Conservation (phyloP, 768 basidiomycete species). For the Trichaptum fuscoviolaceum region DNA sequence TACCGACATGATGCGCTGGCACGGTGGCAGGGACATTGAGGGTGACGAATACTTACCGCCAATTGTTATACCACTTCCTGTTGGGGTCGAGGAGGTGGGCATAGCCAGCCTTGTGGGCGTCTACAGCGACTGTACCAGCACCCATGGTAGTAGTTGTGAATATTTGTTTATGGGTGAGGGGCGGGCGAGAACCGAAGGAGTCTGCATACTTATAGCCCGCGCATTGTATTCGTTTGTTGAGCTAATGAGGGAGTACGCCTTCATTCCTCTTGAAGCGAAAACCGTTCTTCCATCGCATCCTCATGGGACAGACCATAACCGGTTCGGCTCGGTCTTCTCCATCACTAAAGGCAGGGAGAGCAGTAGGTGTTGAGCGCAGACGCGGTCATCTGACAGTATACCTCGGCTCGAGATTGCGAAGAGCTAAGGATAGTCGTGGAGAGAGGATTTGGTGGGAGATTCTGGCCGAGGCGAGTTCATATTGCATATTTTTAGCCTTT, state of each 20-base stretch:
- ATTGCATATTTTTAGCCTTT: background rate
- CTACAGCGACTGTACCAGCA: background rate
- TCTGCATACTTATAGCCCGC: background rate
- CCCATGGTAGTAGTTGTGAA: background rate
- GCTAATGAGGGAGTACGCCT: background rate
- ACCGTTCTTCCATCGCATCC: background rate
- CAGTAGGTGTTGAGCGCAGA: background rate
- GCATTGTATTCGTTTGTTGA: background rate
- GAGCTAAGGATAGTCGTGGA: background rate
- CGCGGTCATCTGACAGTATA: background rate
- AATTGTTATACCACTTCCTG: constrained; percentile 16
- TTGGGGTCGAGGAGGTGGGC: constrained; percentile 14
- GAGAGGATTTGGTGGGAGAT: background rate
- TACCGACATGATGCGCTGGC: background rate
- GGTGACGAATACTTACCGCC: constrained; percentile 3
- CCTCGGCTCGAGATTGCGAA: background rate
- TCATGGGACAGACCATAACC: background rate
- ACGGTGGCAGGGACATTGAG: background rate
- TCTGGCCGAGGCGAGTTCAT: background rate
- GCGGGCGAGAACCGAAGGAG: background rate
- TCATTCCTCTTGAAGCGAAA: background rate
- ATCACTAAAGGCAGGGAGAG: background rate
- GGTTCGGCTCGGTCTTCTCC: background rate
- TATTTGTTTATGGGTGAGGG: background rate
- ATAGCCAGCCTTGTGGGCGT: constrained; percentile 6